A percentile compares a stretch with the other conserved stretches of the same genome.
Conservation (phyloP, 257 asterid species). For the Haberlea rhodopensis region DNA sequence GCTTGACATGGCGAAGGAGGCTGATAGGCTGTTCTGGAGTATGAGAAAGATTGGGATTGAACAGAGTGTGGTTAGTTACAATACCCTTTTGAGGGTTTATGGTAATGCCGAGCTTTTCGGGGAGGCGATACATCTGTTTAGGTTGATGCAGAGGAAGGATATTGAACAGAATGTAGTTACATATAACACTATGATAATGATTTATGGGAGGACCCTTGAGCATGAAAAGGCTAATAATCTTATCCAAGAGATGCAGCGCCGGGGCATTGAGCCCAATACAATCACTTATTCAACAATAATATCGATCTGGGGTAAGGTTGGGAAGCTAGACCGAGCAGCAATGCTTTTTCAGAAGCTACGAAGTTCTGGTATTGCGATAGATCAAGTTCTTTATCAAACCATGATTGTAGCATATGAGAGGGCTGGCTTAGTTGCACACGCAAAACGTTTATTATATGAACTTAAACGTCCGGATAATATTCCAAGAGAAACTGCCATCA, state of each 20-base stretch:
- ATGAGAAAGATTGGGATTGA: constrained; percentile 84
- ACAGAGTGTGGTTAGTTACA: constrained; percentile 85
- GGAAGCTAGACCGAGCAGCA: constrained; percentile 84
- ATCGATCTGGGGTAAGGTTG: constrained; percentile 87
- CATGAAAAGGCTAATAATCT: constrained; percentile 97
- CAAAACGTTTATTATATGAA: constrained; percentile 73
- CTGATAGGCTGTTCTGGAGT: constrained; percentile 90
- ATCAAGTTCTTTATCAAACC: constrained; percentile 88
- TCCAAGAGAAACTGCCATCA: constrained; percentile 78
- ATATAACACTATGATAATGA: constrained; percentile 87
- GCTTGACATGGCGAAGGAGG: constrained; percentile 93
- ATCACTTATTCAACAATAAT: constrained; percentile 85
- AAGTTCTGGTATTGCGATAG: constrained; percentile 74
- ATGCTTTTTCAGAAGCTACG: constrained; percentile 81
- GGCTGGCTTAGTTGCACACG: constrained; percentile 87
- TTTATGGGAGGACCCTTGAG: constrained; percentile 88
- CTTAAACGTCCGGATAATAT: constrained; percentile 84
- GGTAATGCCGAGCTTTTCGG: constrained; percentile 96
- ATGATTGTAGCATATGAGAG: constrained; percentile 85
- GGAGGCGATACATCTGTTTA: constrained; percentile 88
- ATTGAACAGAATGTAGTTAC: constrained; percentile 90
- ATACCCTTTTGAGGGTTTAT: constrained; percentile 82
- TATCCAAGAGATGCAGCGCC: constrained; percentile 74
- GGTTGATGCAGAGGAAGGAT: constrained; percentile 92
- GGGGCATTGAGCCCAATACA: constrained; percentile 87